A percentile compares a stretch with the other conserved stretches of the same genome.
Conservation (phyloP, 257 asterid species). For the Rehmannia glutinosa region DNA sequence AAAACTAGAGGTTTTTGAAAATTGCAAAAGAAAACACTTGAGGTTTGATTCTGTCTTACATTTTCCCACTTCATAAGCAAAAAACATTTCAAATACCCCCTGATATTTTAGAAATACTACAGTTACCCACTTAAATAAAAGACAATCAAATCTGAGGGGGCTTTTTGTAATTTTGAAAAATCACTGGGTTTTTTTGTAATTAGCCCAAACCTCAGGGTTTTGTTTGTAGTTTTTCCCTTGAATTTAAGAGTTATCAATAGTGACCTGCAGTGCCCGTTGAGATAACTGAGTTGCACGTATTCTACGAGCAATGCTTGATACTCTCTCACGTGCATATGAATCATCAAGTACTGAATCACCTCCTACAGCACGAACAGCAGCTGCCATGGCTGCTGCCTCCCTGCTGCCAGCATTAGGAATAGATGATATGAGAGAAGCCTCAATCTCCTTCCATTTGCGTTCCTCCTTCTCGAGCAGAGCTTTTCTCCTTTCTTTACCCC, state of each 20-base stretch:
- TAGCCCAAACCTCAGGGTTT: too few species aligned
- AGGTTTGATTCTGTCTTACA: too few species aligned
- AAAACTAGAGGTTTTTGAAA: too few species aligned
- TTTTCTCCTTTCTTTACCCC: conserved; percentile 97
- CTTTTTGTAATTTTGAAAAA: too few species aligned
- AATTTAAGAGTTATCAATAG: conserved; percentile 8
- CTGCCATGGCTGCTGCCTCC: conserved; percentile 98
- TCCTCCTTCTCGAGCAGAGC: conserved; percentile 97
- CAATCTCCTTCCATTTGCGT: conserved; percentile 98
- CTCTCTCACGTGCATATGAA: conserved; percentile 96
- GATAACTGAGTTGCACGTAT: conserved; percentile 92
- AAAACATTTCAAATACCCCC: too few species aligned
- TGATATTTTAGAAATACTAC: too few species aligned
- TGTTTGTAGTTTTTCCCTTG: too few species aligned
- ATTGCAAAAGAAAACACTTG: too few species aligned
- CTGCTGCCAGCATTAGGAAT: conserved; percentile 99
- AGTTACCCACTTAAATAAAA: too few species aligned
- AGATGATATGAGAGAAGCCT: conserved; percentile 89
- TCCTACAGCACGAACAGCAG: conserved; percentile 99
- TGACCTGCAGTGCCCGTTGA: conserved; percentile 88
- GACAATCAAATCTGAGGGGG: too few species aligned
- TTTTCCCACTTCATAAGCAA: too few species aligned
- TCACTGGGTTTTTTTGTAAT: too few species aligned
- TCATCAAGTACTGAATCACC: conserved; percentile 97
- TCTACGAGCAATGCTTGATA: conserved; percentile 90